Conservation (phyloP, 768 basidiomycete genomes). For the Polyporus arcularius region DNA sequence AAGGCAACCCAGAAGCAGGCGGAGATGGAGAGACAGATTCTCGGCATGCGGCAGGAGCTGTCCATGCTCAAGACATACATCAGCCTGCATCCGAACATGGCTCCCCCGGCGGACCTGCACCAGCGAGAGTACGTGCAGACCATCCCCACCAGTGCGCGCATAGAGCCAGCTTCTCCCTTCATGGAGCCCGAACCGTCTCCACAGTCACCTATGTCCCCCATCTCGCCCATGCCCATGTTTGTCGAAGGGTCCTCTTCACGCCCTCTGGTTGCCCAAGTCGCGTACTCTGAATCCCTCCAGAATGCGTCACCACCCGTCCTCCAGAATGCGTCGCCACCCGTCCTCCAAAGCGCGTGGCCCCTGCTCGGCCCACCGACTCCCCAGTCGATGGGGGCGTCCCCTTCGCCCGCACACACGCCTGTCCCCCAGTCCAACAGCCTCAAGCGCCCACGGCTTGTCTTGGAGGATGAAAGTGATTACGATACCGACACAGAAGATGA, state of each 20-base stretch:
- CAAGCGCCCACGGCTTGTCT: slow-evolving; percentile 37
- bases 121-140: background rate
- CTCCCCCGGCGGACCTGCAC: background rate
- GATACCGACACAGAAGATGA: slow-evolving; percentile 38
- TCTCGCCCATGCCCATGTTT: slow-evolving; percentile 21
- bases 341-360: background rate
- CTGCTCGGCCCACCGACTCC: slow-evolving; percentile 3
- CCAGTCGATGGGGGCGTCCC: slow-evolving; percentile 3
- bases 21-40: slow-evolving; percentile 58
- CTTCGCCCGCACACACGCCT: slow-evolving; percentile 34
- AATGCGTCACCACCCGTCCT: background rate
- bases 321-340: background rate
- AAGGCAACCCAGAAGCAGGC: slow-evolving; percentile 54
- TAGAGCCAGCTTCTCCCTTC: slow-evolving; percentile 11
- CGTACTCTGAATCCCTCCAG: too few relatives aligned
- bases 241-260: slow-evolving; percentile 39
- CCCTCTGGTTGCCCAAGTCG: slow-evolving; percentile 1
- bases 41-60: slow-evolving; percentile 57
- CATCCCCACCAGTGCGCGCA: slow-evolving; percentile 12
- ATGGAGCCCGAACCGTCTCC: background rate
- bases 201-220: slow-evolving; percentile 2
- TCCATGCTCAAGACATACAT: slow-evolving; percentile 45
- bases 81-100: slow-evolving; percentile 18
- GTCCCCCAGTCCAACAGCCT: slow-evolving; percentile 29
- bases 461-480: slow-evolving; percentile 31